Base-by-base conservation (phyloP, 2,329 filamentous ascomycete genomes). In the Aureobasidium lini region DNA sequence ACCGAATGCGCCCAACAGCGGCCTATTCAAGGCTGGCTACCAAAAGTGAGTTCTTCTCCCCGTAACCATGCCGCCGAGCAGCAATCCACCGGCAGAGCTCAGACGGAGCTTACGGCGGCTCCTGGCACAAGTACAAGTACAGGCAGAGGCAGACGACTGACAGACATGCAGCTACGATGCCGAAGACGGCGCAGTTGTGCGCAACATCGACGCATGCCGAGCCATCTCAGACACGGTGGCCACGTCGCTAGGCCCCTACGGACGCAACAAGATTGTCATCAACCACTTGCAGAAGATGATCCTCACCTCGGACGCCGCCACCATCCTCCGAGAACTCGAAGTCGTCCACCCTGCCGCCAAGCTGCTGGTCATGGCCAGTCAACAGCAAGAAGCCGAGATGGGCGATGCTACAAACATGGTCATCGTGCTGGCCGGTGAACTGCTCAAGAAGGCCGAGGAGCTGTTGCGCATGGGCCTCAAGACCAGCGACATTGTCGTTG, bases 271-370 rank as follows among this genome's bases (percentile, higher is more conserved):
- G 81, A 92, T 99, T 72, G 90, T 99, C 79, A 97, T 99, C 82
- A 99, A 99, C 81, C 95, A 99, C 79, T 83, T 99, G 64, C 90
- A 96, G 76, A 99, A 99, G 83, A 96, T 99, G 94, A 95, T 96
- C 69, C 82, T 99, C 65, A 99, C 95, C 67, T 97, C 92, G 62
- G 94, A 99, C 72, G 94, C 94, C 65, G 94, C 94, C 66, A 97
- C 94, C 44, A 99, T 99, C 72, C 83, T 99, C 68, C 88, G 91
- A 71, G 95, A 99, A 79, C 85, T 99, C 74, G 94, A 99, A 71
- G 94, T 99, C 64, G 92, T 99, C 60, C 94, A 99, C 79, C 94
- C 95, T 63, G 94, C 94, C 60, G 95, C 94, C 54, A 99, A 99
- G 79, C 82, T 99, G 65, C 80, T 99, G 57, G 94, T 99, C 68